phyloP scores from a whole-genome alignment of 1,139 yeast species.

The Saccharomycopsis hybrid region DNA sequence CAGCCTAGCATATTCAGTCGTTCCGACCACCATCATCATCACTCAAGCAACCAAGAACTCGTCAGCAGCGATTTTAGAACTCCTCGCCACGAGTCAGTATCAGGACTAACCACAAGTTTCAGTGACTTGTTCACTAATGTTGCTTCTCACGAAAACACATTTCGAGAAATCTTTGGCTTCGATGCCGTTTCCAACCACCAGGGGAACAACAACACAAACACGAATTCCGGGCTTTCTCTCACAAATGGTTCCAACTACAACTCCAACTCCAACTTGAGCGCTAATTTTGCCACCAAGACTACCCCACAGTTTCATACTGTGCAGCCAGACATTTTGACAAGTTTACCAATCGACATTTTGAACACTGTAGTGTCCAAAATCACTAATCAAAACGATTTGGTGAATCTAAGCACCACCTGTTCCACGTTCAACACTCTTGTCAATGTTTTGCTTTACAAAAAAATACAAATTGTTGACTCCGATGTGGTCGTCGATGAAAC shows the following conservation, averaged over 20 bases:
- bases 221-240: background rate
- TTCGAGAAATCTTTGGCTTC: conserved; percentile 8
- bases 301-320: no score
- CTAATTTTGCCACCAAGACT: no score
- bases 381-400: conserved; percentile 24
- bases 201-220: background rate
- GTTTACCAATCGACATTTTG: conserved; percentile 6
- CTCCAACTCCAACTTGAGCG: background rate
- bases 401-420: conserved; percentile 25
- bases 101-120: background rate
- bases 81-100: background rate
- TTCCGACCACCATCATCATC: background rate
- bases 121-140: background rate
- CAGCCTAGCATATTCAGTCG: background rate
- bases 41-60: background rate
- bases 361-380: conserved; percentile 1
- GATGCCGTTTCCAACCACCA: background rate
- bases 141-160: conserved; percentile 5
- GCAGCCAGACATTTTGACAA: background rate
- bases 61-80: background rate
- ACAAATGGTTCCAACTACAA: background rate
- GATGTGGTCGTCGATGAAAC: conserved; percentile 23
- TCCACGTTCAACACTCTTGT: conserved; percentile 26
- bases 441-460: conserved; percentile 24
- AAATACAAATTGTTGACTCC: conserved; percentile 25